Conservation (phyloP, 2,329 filamentous ascomycete genomes). For the Exutisphaerella laricina region DNA sequence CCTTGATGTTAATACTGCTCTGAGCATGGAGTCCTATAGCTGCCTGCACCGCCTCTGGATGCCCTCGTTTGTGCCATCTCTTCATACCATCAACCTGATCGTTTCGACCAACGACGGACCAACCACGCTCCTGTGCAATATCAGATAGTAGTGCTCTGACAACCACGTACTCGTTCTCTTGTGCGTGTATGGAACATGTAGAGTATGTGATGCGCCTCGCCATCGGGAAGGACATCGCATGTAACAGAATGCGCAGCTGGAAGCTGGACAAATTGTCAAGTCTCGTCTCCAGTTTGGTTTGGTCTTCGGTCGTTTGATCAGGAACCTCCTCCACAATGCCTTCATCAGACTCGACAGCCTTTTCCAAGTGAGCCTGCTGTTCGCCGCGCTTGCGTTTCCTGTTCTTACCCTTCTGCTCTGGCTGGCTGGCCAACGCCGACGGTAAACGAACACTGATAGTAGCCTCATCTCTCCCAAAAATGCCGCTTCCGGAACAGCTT, state of each 20-base stretch:
- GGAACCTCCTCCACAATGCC: slow-evolving; percentile 21
- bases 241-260: slow-evolving; percentile 73
- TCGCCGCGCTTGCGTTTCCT: slow-evolving; percentile 31
- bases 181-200: slow-evolving; percentile 80
- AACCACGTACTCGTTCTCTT: slow-evolving; percentile 88
- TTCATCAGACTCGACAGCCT: slow-evolving; percentile 8
- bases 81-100: slow-evolving; percentile 72
- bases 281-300: slow-evolving; percentile 54
- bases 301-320: slow-evolving; percentile 40
- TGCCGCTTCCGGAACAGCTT: slow-evolving; percentile 92
- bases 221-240: slow-evolving; percentile 75
- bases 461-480: slow-evolving; percentile 79
- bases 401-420: slow-evolving; percentile 21
- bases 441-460: slow-evolving; percentile 59
- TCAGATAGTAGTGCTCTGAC: slow-evolving; percentile 62
- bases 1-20: slow-evolving; percentile 9
- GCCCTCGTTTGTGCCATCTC: slow-evolving; percentile 62
- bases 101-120: slow-evolving; percentile 66
- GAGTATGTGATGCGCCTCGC: slow-evolving; percentile 80
- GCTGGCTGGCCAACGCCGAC: slow-evolving; percentile 19
- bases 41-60: slow-evolving; percentile 29
- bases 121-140: slow-evolving; percentile 61
- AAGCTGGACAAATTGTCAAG: slow-evolving; percentile 71
- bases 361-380: slow-evolving; percentile 5
- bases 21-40: slow-evolving; percentile 1